Evolutionary conservation across 495 filamentous ascomycete genomes (phyloP).

Genomic region (Darksidea phi): DNA sequence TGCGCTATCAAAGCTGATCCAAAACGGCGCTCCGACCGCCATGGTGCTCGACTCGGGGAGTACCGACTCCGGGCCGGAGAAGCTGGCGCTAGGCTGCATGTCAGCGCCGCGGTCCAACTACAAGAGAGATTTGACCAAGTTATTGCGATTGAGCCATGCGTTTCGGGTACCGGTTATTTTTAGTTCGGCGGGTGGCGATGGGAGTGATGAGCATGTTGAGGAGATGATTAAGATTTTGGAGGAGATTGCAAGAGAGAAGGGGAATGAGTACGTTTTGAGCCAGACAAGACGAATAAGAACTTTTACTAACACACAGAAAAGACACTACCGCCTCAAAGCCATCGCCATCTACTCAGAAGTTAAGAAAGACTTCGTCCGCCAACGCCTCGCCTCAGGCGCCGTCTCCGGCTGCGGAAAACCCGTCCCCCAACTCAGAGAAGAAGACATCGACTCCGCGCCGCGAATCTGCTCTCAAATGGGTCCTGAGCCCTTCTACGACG

Average conservation of each 20-base stretch:
- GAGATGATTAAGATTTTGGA: slow-evolving; percentile 46
- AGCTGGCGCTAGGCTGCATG: slow-evolving; percentile 47
- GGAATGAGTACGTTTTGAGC: slow-evolving; percentile 17
- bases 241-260: slow-evolving; percentile 23
- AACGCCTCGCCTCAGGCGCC: slow-evolving; percentile 34
- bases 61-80: slow-evolving; percentile 51
- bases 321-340: slow-evolving; percentile 46
- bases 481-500: slow-evolving; percentile 41
- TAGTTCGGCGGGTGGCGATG: slow-evolving; percentile 52
- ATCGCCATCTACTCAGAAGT: slow-evolving; percentile 46
- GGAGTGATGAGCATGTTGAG: slow-evolving; percentile 48
- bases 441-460: slow-evolving; percentile 43
- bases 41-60: slow-evolving; percentile 54
- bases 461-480: slow-evolving; percentile 34
- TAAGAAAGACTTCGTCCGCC: slow-evolving; percentile 38
- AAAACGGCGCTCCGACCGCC: slow-evolving; percentile 38
- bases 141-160: slow-evolving; percentile 40
- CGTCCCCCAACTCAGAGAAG: slow-evolving; percentile 45
- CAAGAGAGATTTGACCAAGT: slow-evolving; percentile 44
- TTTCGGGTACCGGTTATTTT: slow-evolving; percentile 47
- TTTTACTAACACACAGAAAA: not conserved
- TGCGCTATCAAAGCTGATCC: not conserved
- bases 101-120: slow-evolving; percentile 44
- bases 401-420: slow-evolving; percentile 40
- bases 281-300: not conserved